Percentiles rank a stretch among this genome's conserved stretches.
Evolutionary conservation across 169 alveolate genomes (phyloP).

Genomic region (Plasmodium gallinaceum): DNA sequence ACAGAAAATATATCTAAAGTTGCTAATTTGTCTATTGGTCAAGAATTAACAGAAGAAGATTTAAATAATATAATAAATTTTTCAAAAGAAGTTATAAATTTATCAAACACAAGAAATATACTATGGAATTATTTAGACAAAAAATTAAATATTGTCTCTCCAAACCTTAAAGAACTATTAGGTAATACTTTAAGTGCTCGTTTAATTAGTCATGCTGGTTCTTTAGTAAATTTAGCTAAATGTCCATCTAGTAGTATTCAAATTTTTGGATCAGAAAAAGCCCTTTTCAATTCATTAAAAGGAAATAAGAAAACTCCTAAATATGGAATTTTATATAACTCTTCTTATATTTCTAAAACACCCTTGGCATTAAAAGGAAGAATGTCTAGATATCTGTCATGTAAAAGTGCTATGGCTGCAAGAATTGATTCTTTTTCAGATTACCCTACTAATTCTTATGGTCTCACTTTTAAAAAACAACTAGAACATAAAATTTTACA

Average conservation of each 20-base stretch:
- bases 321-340: conserved; percentile 97
- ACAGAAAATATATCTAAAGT: conserved; percentile 92
- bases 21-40: conserved; percentile 95
- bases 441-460: conserved; percentile 89
- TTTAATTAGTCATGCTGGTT: conserved; percentile 98
- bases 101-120: conserved; percentile 91
- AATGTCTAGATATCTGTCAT: conserved; percentile 97
- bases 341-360: conserved; percentile 97
- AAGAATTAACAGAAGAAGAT: conserved; percentile 95
- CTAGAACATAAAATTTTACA: conserved; percentile 96
- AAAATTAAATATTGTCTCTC: conserved; percentile 97
- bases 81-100: conserved; percentile 92
- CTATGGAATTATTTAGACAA: conserved; percentile 91
- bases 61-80: conserved; percentile 92
- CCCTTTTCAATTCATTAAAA: conserved; percentile 98
- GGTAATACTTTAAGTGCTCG: conserved; percentile 98
- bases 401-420: conserved; percentile 98
- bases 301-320: conserved; percentile 99
- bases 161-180: conserved; percentile 95
- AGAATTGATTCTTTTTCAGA: conserved; percentile 95
- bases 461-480: conserved; percentile 94
- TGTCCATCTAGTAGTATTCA: conserved; percentile 97
- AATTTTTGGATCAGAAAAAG: conserved; percentile 98
- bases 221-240: conserved; percentile 95
- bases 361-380: conserved; percentile 95